A percentile compares a stretch with the other conserved stretches of the same genome.
Evolutionary conservation across 2,329 filamentous ascomycete genomes (phyloP).

Genomic region (Botrytis fabae): DNA sequence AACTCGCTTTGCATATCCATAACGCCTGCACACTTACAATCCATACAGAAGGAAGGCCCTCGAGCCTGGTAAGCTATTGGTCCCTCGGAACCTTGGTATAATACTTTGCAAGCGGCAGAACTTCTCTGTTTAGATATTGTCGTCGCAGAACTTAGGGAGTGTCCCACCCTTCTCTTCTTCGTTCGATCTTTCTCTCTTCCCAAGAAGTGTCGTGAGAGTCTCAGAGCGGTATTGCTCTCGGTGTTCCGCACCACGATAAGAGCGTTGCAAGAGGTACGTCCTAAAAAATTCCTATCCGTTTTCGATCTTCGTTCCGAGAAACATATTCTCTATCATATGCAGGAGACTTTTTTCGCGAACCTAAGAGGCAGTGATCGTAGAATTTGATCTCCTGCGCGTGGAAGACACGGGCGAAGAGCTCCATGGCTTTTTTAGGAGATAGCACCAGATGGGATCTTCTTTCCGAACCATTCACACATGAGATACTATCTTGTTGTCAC

Average conservation of each 20-base stretch:
- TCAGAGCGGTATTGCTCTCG: conserved; percentile 33
- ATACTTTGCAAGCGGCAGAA: conserved; percentile 24
- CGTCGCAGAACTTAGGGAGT: conserved; percentile 25
- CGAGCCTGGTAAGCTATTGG: conserved; percentile 21
- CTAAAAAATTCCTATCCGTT: conserved; percentile 8
- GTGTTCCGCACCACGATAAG: conserved; percentile 31
- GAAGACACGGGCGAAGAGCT: conserved; percentile 20
- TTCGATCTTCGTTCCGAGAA: conserved; percentile 17
- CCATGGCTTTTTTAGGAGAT: conserved; percentile 16
- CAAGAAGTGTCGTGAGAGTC: conserved; percentile 28
- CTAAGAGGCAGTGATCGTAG: conserved; percentile 16
- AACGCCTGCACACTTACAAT: conserved; percentile 22
- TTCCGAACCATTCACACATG: conserved; percentile 16
- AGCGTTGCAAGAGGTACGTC: conserved; percentile 31
- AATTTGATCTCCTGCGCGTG: conserved; percentile 12
- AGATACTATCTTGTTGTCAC: conserved; percentile 21
- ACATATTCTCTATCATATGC: conserved; percentile 20
- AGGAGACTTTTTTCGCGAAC: conserved; percentile 24
- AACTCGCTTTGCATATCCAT: conserved; percentile 22
- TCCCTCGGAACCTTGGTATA: conserved; percentile 10
- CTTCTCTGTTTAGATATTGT: conserved; percentile 22
- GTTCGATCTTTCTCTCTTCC: conserved; percentile 3
- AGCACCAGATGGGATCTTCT: conserved; percentile 19
- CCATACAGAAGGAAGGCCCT: conserved; percentile 21
- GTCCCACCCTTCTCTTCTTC: conserved; percentile 8